phyloP scores from a whole-genome alignment of 305 asterid species.

The Ajuga reptans region DNA sequence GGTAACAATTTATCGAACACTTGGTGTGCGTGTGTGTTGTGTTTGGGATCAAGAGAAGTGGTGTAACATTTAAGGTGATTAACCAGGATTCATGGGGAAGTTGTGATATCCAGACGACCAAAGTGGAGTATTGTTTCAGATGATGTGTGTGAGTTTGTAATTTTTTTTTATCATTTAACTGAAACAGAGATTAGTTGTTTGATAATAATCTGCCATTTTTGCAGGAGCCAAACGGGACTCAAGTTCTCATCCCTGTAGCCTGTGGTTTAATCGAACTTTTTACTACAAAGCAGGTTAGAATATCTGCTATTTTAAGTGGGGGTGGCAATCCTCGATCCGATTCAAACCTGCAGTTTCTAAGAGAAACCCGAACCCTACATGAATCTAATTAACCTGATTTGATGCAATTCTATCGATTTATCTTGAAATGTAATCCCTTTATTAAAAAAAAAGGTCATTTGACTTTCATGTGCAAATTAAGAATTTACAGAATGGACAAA shows the following conservation, averaged over 20 bases:
- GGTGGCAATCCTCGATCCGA: too few species aligned
- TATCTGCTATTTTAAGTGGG: not conserved
- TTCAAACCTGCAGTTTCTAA: too few species aligned
- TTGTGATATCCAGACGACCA: conserved; percentile 52
- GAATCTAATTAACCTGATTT: too few species aligned
- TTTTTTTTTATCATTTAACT: not conserved
- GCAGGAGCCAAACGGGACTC: conserved; percentile 61
- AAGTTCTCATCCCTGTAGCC: conserved; percentile 53
- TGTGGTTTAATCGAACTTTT: conserved; percentile 69
- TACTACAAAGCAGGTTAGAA: conserved; percentile 43
- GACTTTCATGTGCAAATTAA: too few species aligned
- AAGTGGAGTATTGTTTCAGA: conserved; percentile 47
- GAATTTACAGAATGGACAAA: too few species aligned
- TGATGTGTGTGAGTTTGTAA: conserved; percentile 35
- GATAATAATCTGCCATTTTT: not conserved
- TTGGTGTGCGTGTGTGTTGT: not conserved
- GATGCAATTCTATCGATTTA: too few species aligned
- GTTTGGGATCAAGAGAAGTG: not conserved
- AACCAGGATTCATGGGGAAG: conserved; percentile 77
- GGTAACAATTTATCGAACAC: conserved; percentile 34
- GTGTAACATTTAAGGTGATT: conserved; percentile 14
- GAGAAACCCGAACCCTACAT: too few species aligned
- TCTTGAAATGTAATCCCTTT: too few species aligned
- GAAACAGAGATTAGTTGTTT: not conserved
- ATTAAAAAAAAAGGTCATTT: too few species aligned